Evolutionary conservation across 441 rosid genomes (phyloP), one percentile per base, ranked within the genome.

Genomic region (Bocquillonia castaneifolia): DNA sequence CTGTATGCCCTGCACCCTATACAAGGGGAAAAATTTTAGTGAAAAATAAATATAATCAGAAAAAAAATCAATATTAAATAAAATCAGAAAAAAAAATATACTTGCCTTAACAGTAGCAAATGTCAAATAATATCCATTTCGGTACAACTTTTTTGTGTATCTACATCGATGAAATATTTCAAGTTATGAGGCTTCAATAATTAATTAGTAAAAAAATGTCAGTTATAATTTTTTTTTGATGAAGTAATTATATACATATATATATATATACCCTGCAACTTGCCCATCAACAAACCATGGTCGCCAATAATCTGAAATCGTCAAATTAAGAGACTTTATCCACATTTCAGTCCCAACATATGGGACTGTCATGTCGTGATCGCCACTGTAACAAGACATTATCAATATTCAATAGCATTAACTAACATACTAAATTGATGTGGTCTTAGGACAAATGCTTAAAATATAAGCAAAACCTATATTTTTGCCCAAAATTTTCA

Each of bases 1-100:
- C 81, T 5, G 81, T 65, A 47, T 79, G 85, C 23, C 85, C 85
- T 5, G 70, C 78, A 32, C 85, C 85, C 83, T 82, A 28, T 17
- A 64, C n/a, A 15, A 60, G 0, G 2, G 3, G 37, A 9, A 4
- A 29, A 3, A 58, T n/a, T n/a, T n/a, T n/a, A n/a, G n/a, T n/a
- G n/a, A 14, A 47, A 22, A 8, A 59, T 39, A 57, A 2, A 8
- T n/a, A 10, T 4, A 58, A 36, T 9, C 3, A n/a, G 9, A 18
- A 32, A 15, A 10, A 6, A 58, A 32, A 26, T 54, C 5, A 5
- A 52, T 1, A 52, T 10, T 6, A n/a, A n/a, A n/a, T n/a, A n/a
- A n/a, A n/a, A n/a, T n/a, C n/a, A n/a, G 29, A 9, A 25, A 2
- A 2, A 5, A 53, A 53, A 3, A 15, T 25, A n/a, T 51, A 3